Conservation (phyloP, 371 early-diverging fungal species). For the Synchytrium microbalum region DNA sequence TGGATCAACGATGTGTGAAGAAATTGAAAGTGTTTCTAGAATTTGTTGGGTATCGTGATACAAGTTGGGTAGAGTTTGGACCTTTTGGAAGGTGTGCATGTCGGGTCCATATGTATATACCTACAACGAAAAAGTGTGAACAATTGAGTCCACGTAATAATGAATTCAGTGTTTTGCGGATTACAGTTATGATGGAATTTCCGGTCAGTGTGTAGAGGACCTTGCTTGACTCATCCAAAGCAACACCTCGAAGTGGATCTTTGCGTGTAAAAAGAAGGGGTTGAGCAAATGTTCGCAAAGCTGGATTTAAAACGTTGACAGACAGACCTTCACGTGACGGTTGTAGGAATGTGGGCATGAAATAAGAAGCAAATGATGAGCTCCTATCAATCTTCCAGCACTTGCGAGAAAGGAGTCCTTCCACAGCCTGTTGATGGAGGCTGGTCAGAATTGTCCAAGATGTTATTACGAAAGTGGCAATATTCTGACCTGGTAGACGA, state of each 20-base stretch:
- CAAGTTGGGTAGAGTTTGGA: constrained; percentile 39
- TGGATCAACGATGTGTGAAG: constrained; percentile 20
- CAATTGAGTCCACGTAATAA: not conserved
- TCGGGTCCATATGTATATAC: constrained; percentile 18
- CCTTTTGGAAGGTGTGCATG: constrained; percentile 32
- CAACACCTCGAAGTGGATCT: constrained; percentile 35
- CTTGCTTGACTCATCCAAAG: constrained; percentile 61
- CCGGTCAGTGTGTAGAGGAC: constrained; percentile 60
- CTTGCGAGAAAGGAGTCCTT: constrained; percentile 75
- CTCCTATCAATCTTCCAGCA: constrained; percentile 64
- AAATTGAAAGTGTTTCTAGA: constrained; percentile 14
- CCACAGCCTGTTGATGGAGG: constrained; percentile 41
- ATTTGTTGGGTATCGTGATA: constrained; percentile 22
- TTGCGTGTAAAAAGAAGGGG: not conserved
- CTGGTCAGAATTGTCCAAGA: not conserved
- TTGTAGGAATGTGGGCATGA: constrained; percentile 53
- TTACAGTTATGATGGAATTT: constrained; percentile 61
- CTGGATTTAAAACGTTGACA: not conserved
- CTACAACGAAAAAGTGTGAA: not conserved
- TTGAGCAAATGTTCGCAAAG: not conserved
- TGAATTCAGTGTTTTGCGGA: not conserved
- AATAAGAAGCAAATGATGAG: constrained; percentile 33
- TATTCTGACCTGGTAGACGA: constrained; percentile 61
- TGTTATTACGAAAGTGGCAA: not conserved
- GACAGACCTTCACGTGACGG: constrained; percentile 13